Percentiles rank a stretch among this genome's conserved stretches.
phyloP scores from a whole-genome alignment of 768 basidiomycete species.

The Holtermannia corniformis region DNA sequence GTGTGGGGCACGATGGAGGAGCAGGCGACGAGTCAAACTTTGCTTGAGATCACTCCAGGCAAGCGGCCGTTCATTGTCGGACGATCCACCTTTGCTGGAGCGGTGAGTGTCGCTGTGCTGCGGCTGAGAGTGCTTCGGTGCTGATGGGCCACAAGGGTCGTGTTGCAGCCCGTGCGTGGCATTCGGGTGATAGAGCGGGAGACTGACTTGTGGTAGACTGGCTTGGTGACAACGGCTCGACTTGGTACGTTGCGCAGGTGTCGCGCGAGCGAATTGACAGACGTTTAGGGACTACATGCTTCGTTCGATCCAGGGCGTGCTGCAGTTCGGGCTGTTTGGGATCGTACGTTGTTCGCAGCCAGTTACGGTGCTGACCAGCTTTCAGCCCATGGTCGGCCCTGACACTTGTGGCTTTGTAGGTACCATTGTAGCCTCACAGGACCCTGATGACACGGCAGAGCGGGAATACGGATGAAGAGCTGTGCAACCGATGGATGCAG shows the following conservation, averaged over 20 bases:
- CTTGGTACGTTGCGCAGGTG: conserved; percentile 43
- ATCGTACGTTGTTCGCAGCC: conserved; percentile 39
- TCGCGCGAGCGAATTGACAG: not conserved
- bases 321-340: conserved; percentile 76
- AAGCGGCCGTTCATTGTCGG: conserved; percentile 52
- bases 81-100: conserved; percentile 37
- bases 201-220: conserved; percentile 7
- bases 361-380: not conserved
- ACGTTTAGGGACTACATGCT: conserved; percentile 51
- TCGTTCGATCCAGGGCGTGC: conserved; percentile 60
- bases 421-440: conserved; percentile 15
- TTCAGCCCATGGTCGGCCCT: conserved; percentile 63
- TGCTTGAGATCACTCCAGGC: conserved; percentile 50
- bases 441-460: conserved; percentile 9
- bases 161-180: conserved; percentile 8
- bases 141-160: not conserved
- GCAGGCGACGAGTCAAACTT: conserved; percentile 54
- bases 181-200: not conserved
- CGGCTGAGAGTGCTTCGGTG: too few species aligned
- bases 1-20: conserved; percentile 53
- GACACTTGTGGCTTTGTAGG: conserved; percentile 59
- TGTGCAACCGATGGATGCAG: conserved; percentile 79
- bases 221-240: conserved; percentile 67
- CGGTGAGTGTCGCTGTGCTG: conserved; percentile 2
- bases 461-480: conserved; percentile 66